These are phyloP conservation scores for Flaveria floridana DNA, from an alignment of 140 eudicot genomes.

Conservation along the genomic window DNA sequence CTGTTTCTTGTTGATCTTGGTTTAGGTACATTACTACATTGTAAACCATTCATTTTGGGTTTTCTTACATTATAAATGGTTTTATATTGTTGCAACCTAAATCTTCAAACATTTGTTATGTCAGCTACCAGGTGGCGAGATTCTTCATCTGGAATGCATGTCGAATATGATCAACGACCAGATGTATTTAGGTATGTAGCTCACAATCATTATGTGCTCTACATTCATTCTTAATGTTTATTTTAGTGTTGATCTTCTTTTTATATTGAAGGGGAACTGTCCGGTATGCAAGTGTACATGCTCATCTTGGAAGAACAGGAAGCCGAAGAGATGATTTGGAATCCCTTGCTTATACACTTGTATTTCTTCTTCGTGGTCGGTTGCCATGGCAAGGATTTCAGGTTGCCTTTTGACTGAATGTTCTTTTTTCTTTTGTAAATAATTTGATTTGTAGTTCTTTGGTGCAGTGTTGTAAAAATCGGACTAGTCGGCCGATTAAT, in stretches of 20 bases:
- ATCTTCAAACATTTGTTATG: not conserved
- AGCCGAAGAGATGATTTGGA: constrained; percentile 92
- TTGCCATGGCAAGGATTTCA: constrained; percentile 94
- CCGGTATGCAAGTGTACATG: constrained; percentile 94
- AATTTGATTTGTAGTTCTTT: not conserved
- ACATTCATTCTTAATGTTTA: not conserved
- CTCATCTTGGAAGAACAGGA: constrained; percentile 92
- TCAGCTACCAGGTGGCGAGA: constrained; percentile 82
- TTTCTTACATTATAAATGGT: not conserved
- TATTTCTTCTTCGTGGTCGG: constrained; percentile 83
- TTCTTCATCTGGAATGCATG: constrained; percentile 63
- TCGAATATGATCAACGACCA: constrained; percentile 90
- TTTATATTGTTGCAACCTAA: not conserved
- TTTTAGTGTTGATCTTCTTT: not conserved
- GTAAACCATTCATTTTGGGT: not conserved
- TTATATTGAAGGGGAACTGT: constrained; percentile 71
- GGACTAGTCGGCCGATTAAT: too few relatives aligned
- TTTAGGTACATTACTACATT: constrained; percentile 45
- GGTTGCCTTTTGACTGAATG: constrained; percentile 37
- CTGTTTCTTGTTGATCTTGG: constrained; percentile 90
- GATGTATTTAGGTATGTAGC: constrained; percentile 68
- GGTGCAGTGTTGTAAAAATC: too few relatives aligned
- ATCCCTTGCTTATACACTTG: constrained; percentile 89
- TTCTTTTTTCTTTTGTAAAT: too few relatives aligned
- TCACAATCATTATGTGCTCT: not conserved